Percentiles rank a stretch among this genome's conserved stretches.
Evolutionary conservation across 305 asterid species (phyloP).

Genomic region (Andrographis paniculata): DNA sequence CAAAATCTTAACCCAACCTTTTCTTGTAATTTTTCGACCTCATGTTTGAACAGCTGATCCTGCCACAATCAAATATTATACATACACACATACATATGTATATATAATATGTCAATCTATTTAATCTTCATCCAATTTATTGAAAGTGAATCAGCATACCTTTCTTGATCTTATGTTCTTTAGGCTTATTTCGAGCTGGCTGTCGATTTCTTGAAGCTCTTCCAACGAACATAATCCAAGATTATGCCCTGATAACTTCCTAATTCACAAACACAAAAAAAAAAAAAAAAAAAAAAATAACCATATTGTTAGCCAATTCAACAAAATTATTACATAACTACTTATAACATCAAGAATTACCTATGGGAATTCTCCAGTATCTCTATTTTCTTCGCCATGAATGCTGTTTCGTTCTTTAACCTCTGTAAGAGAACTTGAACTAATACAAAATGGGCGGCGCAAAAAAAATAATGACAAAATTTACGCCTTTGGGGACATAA

Average conservation of each 20-base stretch:
- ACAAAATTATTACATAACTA: not conserved
- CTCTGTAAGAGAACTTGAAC: slow-evolving; percentile 37
- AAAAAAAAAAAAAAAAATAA: not conserved
- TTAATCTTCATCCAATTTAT: not conserved
- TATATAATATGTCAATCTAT: not conserved
- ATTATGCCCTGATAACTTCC: slow-evolving; percentile 66
- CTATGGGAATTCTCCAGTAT: slow-evolving; percentile 44
- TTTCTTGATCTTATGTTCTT: slow-evolving; percentile 43
- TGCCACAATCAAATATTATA: too few species aligned
- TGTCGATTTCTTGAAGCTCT: slow-evolving; percentile 56
- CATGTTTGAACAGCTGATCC: slow-evolving; percentile 1
- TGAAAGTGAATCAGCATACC: slow-evolving; percentile 24
- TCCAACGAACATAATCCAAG: slow-evolving; percentile 41
- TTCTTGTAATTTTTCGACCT: not conserved
- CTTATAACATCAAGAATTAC: slow-evolving; percentile 18
- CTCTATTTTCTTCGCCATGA: slow-evolving; percentile 50
- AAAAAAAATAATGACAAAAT: too few species aligned
- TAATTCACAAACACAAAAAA: slow-evolving; percentile 12
- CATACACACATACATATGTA: too few species aligned
- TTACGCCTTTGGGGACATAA: too few species aligned
- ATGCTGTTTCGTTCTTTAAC: slow-evolving; percentile 39
- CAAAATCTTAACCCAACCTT: not conserved
- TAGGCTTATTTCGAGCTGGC: slow-evolving; percentile 52
- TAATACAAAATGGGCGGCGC: too few species aligned
- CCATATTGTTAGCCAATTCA: not conserved